Evolutionary conservation across 805 yeast species (phyloP).

Genomic region (Suhomyces canberraensis): DNA sequence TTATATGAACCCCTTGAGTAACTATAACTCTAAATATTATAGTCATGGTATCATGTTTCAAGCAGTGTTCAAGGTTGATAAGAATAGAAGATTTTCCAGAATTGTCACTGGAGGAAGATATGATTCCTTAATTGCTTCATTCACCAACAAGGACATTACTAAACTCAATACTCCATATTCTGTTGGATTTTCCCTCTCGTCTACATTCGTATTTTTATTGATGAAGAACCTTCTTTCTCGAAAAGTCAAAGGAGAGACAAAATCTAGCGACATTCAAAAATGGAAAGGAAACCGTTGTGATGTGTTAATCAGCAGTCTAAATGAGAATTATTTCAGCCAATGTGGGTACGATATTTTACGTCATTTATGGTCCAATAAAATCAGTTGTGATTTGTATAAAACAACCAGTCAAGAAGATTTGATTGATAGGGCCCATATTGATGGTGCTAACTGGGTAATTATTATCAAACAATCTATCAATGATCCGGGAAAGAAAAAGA

Average conservation of each 20-base stretch:
- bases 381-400: conserved; percentile 63
- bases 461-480: conserved; percentile 65
- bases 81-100: conserved; percentile 39
- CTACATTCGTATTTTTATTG: conserved; percentile 34
- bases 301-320: conserved; percentile 71
- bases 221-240: conserved; percentile 27
- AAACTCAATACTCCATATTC: conserved; percentile 42
- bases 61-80: conserved; percentile 65
- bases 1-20: conserved; percentile 75
- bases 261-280: conserved; percentile 4
- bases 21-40: conserved; percentile 78
- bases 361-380: conserved; percentile 70
- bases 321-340: conserved; percentile 52
- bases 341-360: conserved; percentile 63
- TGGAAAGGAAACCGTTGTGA: conserved; percentile 59
- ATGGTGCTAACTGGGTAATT: conserved; percentile 75
- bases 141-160: conserved; percentile 48
- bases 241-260: conserved; percentile 8
- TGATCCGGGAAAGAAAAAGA: conserved; percentile 25
- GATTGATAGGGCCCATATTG: conserved; percentile 55
- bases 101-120: conserved; percentile 95
- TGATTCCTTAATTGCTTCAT: conserved; percentile 64
- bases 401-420: conserved; percentile 56
- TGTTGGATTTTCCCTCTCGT: conserved; percentile 84
- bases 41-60: conserved; percentile 85